These are phyloP conservation scores for Xylaria nigripes DNA, from an alignment of 495 filamentous ascomycete genomes.

Conservation along the genomic window DNA sequence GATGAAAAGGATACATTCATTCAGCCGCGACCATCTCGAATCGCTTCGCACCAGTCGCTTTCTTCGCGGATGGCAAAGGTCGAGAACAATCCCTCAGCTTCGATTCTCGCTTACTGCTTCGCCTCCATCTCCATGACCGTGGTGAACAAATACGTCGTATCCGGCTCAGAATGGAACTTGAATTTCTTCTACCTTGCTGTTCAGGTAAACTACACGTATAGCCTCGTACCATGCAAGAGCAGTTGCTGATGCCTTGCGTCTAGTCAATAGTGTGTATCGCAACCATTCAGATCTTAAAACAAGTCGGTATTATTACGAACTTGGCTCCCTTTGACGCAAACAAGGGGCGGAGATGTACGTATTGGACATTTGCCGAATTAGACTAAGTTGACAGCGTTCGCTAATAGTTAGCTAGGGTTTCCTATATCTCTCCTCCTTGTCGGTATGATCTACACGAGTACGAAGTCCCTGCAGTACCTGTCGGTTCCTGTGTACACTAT, in stretches of 20 bases:
- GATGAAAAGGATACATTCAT: constrained; percentile 52
- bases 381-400: neutral
- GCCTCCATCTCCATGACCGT: constrained; percentile 98
- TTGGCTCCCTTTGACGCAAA: constrained; percentile 77
- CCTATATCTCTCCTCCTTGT: constrained; percentile 94
- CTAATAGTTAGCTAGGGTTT: constrained; percentile 59
- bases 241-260: constrained; percentile 16
- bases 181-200: constrained; percentile 91
- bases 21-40: constrained; percentile 16
- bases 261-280: constrained; percentile 86
- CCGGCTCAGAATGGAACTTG: constrained; percentile 83
- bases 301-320: constrained; percentile 74
- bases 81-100: constrained; percentile 64
- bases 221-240: neutral
- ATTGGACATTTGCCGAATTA: neutral
- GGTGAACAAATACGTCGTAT: constrained; percentile 97
- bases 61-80: constrained; percentile 35
- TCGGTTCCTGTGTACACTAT: constrained; percentile 99
- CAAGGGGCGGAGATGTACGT: constrained; percentile 86
- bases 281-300: constrained; percentile 80
- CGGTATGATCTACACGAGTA: constrained; percentile 98
- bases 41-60: constrained; percentile 14
- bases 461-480: constrained; percentile 92
- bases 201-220: constrained; percentile 56
- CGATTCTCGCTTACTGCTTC: constrained; percentile 84